Base-by-base conservation (phyloP, 2,329 filamentous ascomycete species). In the Sporothrix brasiliensis region DNA sequence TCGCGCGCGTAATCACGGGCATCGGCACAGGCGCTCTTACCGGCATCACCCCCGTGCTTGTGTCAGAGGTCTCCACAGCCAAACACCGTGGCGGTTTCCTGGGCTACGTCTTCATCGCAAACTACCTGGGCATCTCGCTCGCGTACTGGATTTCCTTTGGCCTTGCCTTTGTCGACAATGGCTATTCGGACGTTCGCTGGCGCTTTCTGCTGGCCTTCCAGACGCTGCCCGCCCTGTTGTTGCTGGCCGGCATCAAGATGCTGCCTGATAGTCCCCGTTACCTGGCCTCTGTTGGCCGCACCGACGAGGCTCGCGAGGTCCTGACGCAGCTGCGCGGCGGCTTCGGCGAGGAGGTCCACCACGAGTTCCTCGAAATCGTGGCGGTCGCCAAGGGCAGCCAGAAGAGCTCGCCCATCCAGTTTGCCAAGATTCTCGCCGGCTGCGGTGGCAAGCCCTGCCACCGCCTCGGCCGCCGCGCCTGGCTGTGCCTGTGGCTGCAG, bases 21-120 rank as follows among this genome's bases (percentile, higher is more conserved):
- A 75, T 87, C 68, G 85, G 85, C 27, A 86, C 84, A 27, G 85
- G 84, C 67, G 82, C 80, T 75, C 75, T 85, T 74, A 86, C 81
- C 47, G 83, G 81, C 58, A 85, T 85, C 73, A 82, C 83, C 7
- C 83, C 83, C 4, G 83, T 83, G 0, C 77, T 83, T 69, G 80
- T 85, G 54, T 81, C 82, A 0, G 84, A 86, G 74, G 80, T 81
- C 1, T 84, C 83, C 3, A 77, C 80, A 3, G 81, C 83, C 6
- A 76, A 79, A 34, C 81, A 84, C 72, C 80, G 84, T 4, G 84
- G 84, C 69, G 80, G 79, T 1, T 82, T 77, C 68, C 78, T 85
- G 47, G 83, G 80, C 21, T 82, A 83, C 69, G 82, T 85, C 58
- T 86, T 86, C 75, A 82, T 85, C 67, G 83, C 83, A 52, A 85